Base-by-base conservation (phyloP, 2,329 filamentous ascomycete genomes). In the Dothiorella sarmentorum region DNA sequence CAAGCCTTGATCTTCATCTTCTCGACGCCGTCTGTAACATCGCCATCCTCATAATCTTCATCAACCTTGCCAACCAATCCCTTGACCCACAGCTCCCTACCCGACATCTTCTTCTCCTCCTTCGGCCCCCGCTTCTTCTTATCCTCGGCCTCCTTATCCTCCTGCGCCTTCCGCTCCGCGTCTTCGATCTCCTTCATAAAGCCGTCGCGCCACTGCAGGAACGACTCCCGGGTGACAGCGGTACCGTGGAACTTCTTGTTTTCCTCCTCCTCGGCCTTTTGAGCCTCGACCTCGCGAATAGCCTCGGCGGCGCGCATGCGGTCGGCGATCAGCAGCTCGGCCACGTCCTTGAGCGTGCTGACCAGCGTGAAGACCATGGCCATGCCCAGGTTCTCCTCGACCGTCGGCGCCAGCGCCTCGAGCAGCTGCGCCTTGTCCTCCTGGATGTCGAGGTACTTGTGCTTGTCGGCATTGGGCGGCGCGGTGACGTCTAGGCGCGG, bases 161-260 rank as follows among this genome's bases (percentile, higher is more conserved):
- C 79, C 63, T 86, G 82, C 64, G 76, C 81, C 65, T 64, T 66
- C 64, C 69, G 69, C 65, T 85, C 83, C 69, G 82, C 77, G 68
- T 94, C 92, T 69, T 87, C 87, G 84, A 93, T 87, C 78, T 97
- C 94, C 69, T 81, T 78, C 62, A 85, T 71, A 70, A 97, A 99
- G 9, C 74, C 83, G 37, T 87, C 86, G 58, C 90, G 82, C 94
- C 94, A 99, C 64, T 82, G 84, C 65, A 89, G 70, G 69, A 97
- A 99, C 0, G 85, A 86, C 76, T 96, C 91, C 20, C 85, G 81
- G n/a, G 86, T 97, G 18, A 99, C 94, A 29, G 85, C 81, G 33
- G 90, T 90, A 60, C 94, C 94, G 71, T 96, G 89, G 74, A 99
- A 99, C 75, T 97, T 97, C 67, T 88, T 85, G 73, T 99, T 99